Conservation (phyloP, 148 eudicot species). For the Nyssa sinensis region DNA sequence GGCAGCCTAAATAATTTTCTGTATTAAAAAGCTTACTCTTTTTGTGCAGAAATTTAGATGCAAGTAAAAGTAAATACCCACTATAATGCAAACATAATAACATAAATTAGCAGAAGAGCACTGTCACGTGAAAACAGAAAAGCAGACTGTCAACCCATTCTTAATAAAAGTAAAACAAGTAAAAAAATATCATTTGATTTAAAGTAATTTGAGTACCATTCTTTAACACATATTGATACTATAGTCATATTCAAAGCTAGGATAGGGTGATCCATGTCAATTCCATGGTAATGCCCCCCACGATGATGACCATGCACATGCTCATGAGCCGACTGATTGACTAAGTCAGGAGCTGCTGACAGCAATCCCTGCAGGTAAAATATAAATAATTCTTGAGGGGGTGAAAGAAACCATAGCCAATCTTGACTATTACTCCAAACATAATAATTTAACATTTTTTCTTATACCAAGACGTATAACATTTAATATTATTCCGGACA, state of each 20-base stretch:
- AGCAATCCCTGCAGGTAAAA: constrained; percentile 48
- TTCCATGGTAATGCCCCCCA: constrained; percentile 67
- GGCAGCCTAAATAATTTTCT: neutral
- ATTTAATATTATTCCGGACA: neutral
- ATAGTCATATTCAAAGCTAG: constrained; percentile 83
- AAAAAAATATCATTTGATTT: neutral
- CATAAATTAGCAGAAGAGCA: neutral
- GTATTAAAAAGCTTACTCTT: neutral
- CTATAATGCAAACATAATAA: neutral
- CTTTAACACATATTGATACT: constrained; percentile 78
- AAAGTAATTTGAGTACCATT: constrained; percentile 51
- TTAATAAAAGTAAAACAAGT: neutral
- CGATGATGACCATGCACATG: constrained; percentile 54
- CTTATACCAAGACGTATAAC: too few species aligned
- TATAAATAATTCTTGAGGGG: neutral
- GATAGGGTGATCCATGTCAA: constrained; percentile 88
- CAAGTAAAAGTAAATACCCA: neutral
- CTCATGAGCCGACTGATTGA: constrained; percentile 49
- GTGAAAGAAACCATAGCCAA: neutral
- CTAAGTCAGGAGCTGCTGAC: constrained; percentile 58
- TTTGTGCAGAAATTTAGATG: neutral
- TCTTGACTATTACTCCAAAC: neutral
- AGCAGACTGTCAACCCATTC: neutral
- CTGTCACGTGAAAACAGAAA: neutral
- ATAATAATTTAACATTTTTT: neutral